Evolutionary conservation across 2,329 filamentous ascomycete genomes (phyloP), one percentile per base, ranked within the genome.

Genomic region (Colletotrichum paranaense): DNA sequence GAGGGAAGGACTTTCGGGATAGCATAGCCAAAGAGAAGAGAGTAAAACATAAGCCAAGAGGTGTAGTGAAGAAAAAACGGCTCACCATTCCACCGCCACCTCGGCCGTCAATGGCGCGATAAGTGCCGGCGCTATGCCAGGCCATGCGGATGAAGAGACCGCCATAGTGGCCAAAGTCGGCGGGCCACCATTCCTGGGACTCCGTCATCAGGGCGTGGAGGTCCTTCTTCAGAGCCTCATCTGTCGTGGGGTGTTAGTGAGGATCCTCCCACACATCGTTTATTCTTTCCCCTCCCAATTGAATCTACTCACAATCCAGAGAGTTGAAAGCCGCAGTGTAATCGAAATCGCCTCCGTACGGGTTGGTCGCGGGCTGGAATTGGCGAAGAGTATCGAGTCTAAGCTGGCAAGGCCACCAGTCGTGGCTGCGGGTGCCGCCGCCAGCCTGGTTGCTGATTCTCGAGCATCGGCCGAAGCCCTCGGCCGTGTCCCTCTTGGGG

Each of bases 171-270:
- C 93, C 93, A 79, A 93, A 94, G 80, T 95, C 93, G 38, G 93
- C 93, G 1, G 93, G 93, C 93, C 93, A 95, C 90, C 90, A 95
- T 53, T 93, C 91, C 84, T 95, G 91, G 2, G 92, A 95, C 80
- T 94, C 91, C 64, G 93, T 95, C 91, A 95, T 92, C 78, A 95
- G 80, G 22, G 84, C 86, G n/a, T 85, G 78, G 7, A 95, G 83
- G 80, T 95, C 93, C 83, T 93, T 92, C 90, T 95, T 95, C 77
- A 95, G 82, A 30, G 84, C 92, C 74, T 88, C 84, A 79, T 93
- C 71, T 73, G 58, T 4, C 28, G 0, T 4, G 12, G 52, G 32
- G 2, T 67, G 42, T 71, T 56, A 67, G 68, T 24, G 8, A 42
- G n/a, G 8, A 8, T 19, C 38, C 5, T 42, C 16, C 38, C 38